Base-by-base conservation (phyloP, 1,284 basidiomycete genomes). In the Amylostereum chailletii region DNA sequence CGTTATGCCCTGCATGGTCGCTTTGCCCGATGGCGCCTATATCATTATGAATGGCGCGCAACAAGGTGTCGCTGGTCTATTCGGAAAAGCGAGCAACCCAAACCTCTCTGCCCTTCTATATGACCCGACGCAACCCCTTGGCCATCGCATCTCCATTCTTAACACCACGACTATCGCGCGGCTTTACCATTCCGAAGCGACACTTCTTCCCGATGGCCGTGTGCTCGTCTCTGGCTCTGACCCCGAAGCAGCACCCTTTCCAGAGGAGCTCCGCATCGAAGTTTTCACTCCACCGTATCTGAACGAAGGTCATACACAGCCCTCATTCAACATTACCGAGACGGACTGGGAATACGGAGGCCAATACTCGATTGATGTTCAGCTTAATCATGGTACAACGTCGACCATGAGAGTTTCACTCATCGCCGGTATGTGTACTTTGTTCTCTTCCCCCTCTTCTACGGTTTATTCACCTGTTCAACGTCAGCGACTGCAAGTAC, bases 141-240 rank as follows among this genome's bases (percentile, higher is more conserved):
- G 72, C 19, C 74, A 77, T 47, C 79, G 88, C 53, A 70, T 83
- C 56, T 80, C 86, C 53, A 75, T 86, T 67, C 71, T 83, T 55
- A 68, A 74, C 62, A 74, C 63, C 19, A 90, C 86, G 10, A 84
- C 80, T 50, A 83, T 90, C 38, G 80, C 89, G 8, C 81, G 91
- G 27, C 60, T 94, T 60, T 94, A 94, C 58, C 90, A 94, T 60
- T 86, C 83, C 0, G 86, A 87, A 60, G 80, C 82, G 2, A 67
- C 48, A 19, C 72, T 87, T 5, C 72, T 86, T 34, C 77, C 78
- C 3, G 83, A 86, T 55, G 86, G 83, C 9, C 76, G 81, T 8
- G 74, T 90, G 26, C 69, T 87, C 47, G 69, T 90, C 41, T 84
- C 84, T 3, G 89, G 89, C 0, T 82, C 81, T 9, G 88, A 89